Evolutionary conservation across 352 stramenopile species (phyloP), one percentile per base, ranked within the genome.

Genomic region (Hyaloperonospora brassicae): DNA sequence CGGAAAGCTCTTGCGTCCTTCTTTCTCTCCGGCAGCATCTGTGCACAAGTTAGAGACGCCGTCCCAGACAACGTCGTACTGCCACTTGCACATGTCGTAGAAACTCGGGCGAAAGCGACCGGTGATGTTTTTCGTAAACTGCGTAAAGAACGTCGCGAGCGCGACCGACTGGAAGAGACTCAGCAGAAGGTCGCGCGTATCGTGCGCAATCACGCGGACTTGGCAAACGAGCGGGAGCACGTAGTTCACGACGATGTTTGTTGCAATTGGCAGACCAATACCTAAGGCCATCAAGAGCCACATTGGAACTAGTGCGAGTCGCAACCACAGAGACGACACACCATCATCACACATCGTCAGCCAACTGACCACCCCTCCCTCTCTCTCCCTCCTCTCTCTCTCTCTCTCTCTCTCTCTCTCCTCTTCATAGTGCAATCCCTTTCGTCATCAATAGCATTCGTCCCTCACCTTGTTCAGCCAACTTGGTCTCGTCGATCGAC

Each of bases 61-160:
- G 45, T 93, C 79, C 82, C 82, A 93, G 9, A 84, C 64, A 4
- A 77, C 58, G 45, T 74, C 63, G 53, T 74, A 70, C 42, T 89
- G 52, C 82, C 82, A 92, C 39, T 72, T 69, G 57, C 82, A 92
- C 79, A 92, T 92, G 53, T 86, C 66, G 55, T 90, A 87, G 50
- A 90, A 93, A 55, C 70, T 84, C 40, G 79, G 82, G 40, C 82
- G 75, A 57, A 93, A 90, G 47, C 82, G 73, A n/a, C 82, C 82
- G 0, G 74, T 83, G 35, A 79, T 73, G 60, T 82, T 83, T 55
- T 93, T 93, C 2, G 70, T 76, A 46, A 93, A 87, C 35, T 90
- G 77, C 30, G 82, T 93, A 1, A 89, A 53, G 27, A 86, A 52
- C 40, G 63, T 66, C 8, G 69, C 58, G 9, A 92, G 55, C 2